Evolutionary conservation across 805 yeast genomes (phyloP).

Genomic region (Saturnispora besseyi): DNA sequence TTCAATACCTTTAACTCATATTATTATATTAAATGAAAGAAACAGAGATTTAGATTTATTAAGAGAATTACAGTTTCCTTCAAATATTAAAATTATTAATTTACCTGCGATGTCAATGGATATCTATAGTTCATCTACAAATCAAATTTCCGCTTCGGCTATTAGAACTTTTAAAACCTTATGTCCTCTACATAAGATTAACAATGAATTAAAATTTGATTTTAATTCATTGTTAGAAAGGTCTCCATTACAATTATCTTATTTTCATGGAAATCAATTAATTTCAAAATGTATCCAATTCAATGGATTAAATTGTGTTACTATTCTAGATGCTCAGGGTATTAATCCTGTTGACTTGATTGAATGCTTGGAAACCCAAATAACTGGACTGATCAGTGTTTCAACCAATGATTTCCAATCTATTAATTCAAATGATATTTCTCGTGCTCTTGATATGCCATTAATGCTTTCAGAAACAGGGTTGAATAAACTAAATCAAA

Average conservation of each 20-base stretch:
- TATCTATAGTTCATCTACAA: constrained; percentile 29
- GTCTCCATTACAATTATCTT: constrained; percentile 35
- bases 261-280: constrained; percentile 17
- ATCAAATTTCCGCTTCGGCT: constrained; percentile 45
- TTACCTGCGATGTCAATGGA: constrained; percentile 7
- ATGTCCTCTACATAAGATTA: constrained; percentile 40
- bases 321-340: constrained; percentile 27
- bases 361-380: constrained; percentile 33
- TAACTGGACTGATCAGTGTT: constrained; percentile 32
- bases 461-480: constrained; percentile 21
- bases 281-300: constrained; percentile 7
- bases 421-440: background rate
- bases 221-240: constrained; percentile 34
- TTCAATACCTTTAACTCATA: constrained; percentile 42
- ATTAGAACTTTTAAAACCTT: constrained; percentile 43
- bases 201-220: constrained; percentile 23
- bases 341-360: constrained; percentile 28
- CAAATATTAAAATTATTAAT: constrained; percentile 7
- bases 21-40: constrained; percentile 36
- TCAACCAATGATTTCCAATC: constrained; percentile 18
- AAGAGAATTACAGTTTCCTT: constrained; percentile 8
- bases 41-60: constrained; percentile 25
- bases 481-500: constrained; percentile 11
- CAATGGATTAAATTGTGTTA: constrained; percentile 31
- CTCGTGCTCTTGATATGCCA: constrained; percentile 10